Percentiles rank a stretch among this genome's conserved stretches.
Evolutionary conservation across 1,284 basidiomycete species (phyloP).

Genomic region (Cutaneotrichosporon mucoides): DNA sequence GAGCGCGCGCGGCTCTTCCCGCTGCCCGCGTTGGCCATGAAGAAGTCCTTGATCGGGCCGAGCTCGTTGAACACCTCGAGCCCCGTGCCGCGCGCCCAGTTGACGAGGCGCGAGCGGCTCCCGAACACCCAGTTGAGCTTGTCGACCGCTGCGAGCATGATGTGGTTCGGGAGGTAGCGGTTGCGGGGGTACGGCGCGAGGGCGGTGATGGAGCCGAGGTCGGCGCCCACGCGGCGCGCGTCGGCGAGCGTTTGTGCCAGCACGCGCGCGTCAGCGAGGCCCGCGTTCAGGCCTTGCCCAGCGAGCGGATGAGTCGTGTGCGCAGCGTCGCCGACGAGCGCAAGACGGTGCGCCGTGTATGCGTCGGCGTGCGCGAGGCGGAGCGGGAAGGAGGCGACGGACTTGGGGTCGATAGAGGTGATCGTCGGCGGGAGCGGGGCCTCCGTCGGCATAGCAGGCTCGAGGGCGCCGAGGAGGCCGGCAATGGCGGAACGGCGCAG

Average conservation of each 20-base stretch:
- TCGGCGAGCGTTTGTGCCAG: conserved; percentile 62
- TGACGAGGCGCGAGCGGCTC: conserved; percentile 61
- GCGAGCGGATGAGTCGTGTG: conserved; percentile 96
- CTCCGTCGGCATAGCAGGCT: conserved; percentile 56
- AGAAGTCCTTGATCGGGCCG: conserved; percentile 68
- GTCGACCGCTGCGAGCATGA: conserved; percentile 74
- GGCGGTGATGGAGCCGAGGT: conserved; percentile 77
- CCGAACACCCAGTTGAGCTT: conserved; percentile 83
- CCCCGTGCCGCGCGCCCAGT: conserved; percentile 80
- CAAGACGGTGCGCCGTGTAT: conserved; percentile 62
- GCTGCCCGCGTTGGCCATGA: conserved; percentile 74
- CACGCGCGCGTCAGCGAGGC: conserved; percentile 75
- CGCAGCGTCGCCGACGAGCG: conserved; percentile 89
- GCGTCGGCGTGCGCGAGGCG: conserved; percentile 79
- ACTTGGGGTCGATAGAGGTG: conserved; percentile 65
- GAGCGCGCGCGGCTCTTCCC: neutral
- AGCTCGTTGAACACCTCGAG: conserved; percentile 89
- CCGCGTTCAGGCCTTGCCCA: conserved; percentile 93
- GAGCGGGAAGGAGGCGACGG: conserved; percentile 85
- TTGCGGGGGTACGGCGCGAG: conserved; percentile 71
- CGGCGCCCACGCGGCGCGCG: conserved; percentile 62
- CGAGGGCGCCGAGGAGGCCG: conserved; percentile 40
- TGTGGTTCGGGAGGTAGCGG: conserved; percentile 80
- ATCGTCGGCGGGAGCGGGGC: conserved; percentile 69
- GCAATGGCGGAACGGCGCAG: conserved; percentile 24